Base-by-base conservation (phyloP, 2,329 filamentous ascomycete species). In the Cytospora schulzeri region DNA sequence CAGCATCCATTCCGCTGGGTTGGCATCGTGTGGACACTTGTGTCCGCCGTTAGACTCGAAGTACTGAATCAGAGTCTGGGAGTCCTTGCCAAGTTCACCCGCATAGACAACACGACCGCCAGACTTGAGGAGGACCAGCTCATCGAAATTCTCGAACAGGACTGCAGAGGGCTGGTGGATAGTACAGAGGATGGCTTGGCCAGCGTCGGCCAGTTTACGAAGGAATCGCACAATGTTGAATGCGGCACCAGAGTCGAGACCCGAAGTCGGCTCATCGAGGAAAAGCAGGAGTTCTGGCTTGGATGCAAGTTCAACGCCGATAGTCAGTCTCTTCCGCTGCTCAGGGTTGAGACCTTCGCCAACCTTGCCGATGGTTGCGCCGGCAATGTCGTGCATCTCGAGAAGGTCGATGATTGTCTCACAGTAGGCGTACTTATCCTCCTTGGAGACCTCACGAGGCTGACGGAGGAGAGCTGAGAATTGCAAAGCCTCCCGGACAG, bases 201-300 rank as follows among this genome's bases (percentile, higher is more conserved):
- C 78, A 1, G 73, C 74, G 38, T 77, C 74, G 4, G 83, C 80
- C 2, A 88, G 78, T 68, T 90, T 91, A 68, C 89, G 85, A 63
- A 92, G 81, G 29, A 92, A 80, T 71, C 86, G 83, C 38, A 88
- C 84, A 71, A 91, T 91, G 66, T 88, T 88, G 84, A 88, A 91
- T 2, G 89, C 89, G 1, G 88, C 91, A 72, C 91, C 88, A 71
- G 83, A 87, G 74, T 92, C 89, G 19, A 92, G 81, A 74, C 90
- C 90, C 31, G 88, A 91, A 6, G 89, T 92, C 6, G 90, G 90
- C 73, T 92, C 90, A 71, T 92, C 90, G 33, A 92, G 81, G 80
- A 92, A 92, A 31, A 92, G 81, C 60, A 92, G 81, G 4, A 92
- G 78, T 41, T 87, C 83, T 2, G 90, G 90, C 74, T 89, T 90